Base-by-base conservation (phyloP, 306 rosid genomes). In the Rosa persica region DNA sequence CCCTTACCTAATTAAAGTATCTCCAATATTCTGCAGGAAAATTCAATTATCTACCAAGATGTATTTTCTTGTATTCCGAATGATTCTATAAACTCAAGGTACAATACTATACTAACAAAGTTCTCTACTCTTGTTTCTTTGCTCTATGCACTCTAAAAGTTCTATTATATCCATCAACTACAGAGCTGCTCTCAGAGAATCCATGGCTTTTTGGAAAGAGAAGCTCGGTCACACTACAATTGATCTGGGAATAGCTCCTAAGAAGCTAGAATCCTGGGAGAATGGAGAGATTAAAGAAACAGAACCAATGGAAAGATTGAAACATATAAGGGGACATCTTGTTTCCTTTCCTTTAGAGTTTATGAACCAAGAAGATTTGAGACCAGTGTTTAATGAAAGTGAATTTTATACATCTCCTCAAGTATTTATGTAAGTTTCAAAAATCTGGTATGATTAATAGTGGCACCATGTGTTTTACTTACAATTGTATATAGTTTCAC, bases 351-450 rank as follows among this genome's bases (percentile, higher is more conserved):
- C 89, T 42, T 69, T 79, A 65, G 64, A 81, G 73, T 86, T 86
- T 38, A 79, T 86, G 87, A 61, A 78, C 60, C 76, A 79, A 61
- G 86, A 86, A 78, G 87, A 86, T 78, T 72, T 87, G 49, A 83
- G 90, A 38, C 90, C 90, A 23, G 67, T 70, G 3, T 87, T 87
- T 80, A 87, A 71, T 60, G 88, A 87, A 79, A 84, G 82, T 70
- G 84, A 87, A 69, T 87, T 87, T 49, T 87, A 87, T 79, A 83
- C 87, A 40, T 74, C 87, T 58, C 82, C 87, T 67, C 86, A 87
- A 76, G 90, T 87, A 54, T 87, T 81, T 57, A 87, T 40, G 75
- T 86, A 58, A 67, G 48, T 51, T 16, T 40, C 12, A 10, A 39
- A 55, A 47, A 30, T 75, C 34, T 19, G 36, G 70, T 36, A 30